These are phyloP conservation scores for Fusarium scirpi DNA, from an alignment of 2,329 filamentous ascomycete species.

Conservation along the genomic window DNA sequence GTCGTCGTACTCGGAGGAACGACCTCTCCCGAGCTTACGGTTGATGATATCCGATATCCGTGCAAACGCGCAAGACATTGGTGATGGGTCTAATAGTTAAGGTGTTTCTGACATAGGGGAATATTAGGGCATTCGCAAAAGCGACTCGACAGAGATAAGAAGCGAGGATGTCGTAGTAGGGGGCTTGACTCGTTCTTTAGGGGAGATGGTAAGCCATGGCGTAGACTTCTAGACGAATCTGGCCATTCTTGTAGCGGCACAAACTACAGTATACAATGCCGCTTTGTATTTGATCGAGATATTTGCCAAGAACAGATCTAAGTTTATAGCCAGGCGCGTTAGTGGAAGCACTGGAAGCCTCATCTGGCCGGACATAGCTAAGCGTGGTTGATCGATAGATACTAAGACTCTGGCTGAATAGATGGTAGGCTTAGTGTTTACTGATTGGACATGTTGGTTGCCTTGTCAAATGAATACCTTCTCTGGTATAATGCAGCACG, in stretches of 20 bases:
- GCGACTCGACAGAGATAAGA: background rate
- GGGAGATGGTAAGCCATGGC: conserved; percentile 11
- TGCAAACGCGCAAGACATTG: conserved; percentile 37
- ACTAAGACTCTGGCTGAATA: background rate
- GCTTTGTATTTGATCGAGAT: background rate
- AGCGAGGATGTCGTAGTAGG: background rate
- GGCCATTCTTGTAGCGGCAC: background rate
- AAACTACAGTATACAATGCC: background rate
- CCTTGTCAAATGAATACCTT: background rate
- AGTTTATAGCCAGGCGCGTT: conserved; percentile 4
- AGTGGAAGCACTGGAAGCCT: background rate
- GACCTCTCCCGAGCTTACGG: conserved; percentile 35
- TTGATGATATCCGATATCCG: conserved; percentile 38
- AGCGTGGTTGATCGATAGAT: conserved; percentile 1
- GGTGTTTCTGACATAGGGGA: conserved; percentile 9
- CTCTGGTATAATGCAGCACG: background rate
- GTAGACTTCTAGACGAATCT: conserved; percentile 2
- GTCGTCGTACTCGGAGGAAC: conserved; percentile 21
- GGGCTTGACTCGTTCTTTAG: conserved; percentile 11
- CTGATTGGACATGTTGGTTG: background rate
- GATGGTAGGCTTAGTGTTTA: background rate
- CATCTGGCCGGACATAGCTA: conserved; percentile 22
- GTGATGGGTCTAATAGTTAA: background rate
- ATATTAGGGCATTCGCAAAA: background rate
- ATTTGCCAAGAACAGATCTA: background rate